Evolutionary conservation across 306 rosid genomes (phyloP).

Genomic region (Amphicarpaea edgeworthii): DNA sequence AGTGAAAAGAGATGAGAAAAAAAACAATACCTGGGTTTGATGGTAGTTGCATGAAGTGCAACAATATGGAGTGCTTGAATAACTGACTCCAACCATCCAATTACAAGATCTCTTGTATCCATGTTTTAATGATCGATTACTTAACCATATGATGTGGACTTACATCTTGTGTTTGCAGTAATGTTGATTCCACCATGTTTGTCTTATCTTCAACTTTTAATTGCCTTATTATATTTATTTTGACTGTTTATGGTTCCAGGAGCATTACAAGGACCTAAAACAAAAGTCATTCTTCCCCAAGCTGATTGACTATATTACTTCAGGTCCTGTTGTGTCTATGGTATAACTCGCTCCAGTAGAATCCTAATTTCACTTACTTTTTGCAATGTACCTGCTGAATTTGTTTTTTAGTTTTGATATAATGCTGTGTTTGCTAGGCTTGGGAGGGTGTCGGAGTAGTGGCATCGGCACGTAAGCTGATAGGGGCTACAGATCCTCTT

Average conservation of each 20-base stretch:
- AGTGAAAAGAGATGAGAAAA: neutral
- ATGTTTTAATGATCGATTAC: slow-evolving; percentile 25
- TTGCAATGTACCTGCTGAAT: slow-evolving; percentile 36
- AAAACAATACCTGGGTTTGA: neutral
- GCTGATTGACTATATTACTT: slow-evolving; percentile 86
- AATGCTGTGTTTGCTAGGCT: slow-evolving; percentile 65
- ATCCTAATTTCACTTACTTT: slow-evolving; percentile 16
- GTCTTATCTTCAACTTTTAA: slow-evolving; percentile 30
- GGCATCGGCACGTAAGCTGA: slow-evolving; percentile 93
- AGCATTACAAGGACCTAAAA: slow-evolving; percentile 93
- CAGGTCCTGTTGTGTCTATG: slow-evolving; percentile 98
- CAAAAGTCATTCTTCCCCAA: slow-evolving; percentile 84
- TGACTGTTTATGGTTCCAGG: slow-evolving; percentile 61
- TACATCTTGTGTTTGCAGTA: neutral
- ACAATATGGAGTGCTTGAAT: slow-evolving; percentile 36
- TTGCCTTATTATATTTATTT: slow-evolving; percentile 14
- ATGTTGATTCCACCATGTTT: slow-evolving; percentile 33
- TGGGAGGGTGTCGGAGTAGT: slow-evolving; percentile 99
- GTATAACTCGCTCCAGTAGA: slow-evolving; percentile 51
- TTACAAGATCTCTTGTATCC: slow-evolving; percentile 5
- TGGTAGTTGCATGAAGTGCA: slow-evolving; percentile 33
- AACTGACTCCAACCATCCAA: slow-evolving; percentile 6
- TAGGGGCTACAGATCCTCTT: slow-evolving; percentile 93
- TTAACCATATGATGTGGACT: slow-evolving; percentile 18
- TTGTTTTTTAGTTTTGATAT: slow-evolving; percentile 37